Percentiles rank a stretch among this genome's conserved stretches.
phyloP scores from a whole-genome alignment of 2,329 filamentous ascomycete genomes.

The Aspergillus pseudoterreus region DNA sequence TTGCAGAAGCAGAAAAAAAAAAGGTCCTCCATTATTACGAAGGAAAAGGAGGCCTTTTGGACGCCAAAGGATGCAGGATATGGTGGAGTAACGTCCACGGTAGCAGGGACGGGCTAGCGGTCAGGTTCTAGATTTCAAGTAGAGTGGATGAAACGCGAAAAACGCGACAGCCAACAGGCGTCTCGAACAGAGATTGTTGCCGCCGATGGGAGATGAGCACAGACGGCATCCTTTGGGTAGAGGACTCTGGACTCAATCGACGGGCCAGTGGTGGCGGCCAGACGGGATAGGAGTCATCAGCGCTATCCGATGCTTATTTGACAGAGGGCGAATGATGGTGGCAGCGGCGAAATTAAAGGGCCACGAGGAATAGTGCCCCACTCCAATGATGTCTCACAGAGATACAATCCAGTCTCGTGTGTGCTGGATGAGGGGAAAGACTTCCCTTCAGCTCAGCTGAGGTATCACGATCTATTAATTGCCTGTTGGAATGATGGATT shows the following conservation, averaged over 20 bases:
- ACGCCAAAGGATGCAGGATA: constrained; percentile 5
- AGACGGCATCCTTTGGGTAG: constrained; percentile 1
- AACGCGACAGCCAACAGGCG: constrained; percentile 11
- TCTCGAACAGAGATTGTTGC: constrained; percentile 8
- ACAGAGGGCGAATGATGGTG: not conserved
- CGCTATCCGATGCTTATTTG: constrained; percentile 4
- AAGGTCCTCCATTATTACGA: constrained; percentile 1
- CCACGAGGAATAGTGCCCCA: not conserved
- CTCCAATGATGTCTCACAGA: not conserved
- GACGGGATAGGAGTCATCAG: constrained; percentile 8
- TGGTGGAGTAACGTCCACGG: constrained; percentile 15
- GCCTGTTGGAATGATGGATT: too few relatives aligned
- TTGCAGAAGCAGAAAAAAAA: constrained; percentile 22
- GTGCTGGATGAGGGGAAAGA: not conserved
- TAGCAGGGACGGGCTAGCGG: constrained; percentile 12
- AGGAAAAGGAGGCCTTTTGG: constrained; percentile 10
- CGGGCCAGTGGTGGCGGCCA: constrained; percentile 6
- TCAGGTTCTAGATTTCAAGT: constrained; percentile 13
- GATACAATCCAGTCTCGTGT: not conserved
- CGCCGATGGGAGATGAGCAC: constrained; percentile 4
- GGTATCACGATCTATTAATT: not conserved
- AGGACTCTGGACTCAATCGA: not conserved
- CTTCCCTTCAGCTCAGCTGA: not conserved
- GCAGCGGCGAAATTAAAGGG: not conserved
- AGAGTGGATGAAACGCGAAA: constrained; percentile 13